Percentiles rank a stretch among this genome's conserved stretches.
phyloP scores from a whole-genome alignment of 2,329 filamentous ascomycete genomes.

The Tolypocladium tundrense region DNA sequence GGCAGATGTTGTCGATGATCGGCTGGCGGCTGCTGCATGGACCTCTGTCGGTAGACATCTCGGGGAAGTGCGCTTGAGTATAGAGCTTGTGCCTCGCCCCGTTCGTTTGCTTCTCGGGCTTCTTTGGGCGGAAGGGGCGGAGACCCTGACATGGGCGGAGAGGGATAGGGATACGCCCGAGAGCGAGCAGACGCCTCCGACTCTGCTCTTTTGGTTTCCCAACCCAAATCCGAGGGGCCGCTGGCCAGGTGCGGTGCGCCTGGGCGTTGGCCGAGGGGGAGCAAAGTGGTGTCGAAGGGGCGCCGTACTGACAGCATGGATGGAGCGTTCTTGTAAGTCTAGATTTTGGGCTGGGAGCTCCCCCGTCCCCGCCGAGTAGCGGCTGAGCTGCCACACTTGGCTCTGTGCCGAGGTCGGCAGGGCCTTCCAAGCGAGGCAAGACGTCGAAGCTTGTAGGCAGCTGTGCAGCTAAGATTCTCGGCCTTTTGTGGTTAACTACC shows the following conservation, averaged over 20 bases:
- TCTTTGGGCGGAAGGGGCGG: conserved; percentile 49
- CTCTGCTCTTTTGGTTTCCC: conserved; percentile 39
- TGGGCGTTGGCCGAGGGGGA: conserved; percentile 48
- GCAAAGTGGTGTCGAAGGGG: conserved; percentile 29
- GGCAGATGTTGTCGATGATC: conserved; percentile 13
- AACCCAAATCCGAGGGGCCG: conserved; percentile 35
- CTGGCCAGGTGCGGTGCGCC: conserved; percentile 43
- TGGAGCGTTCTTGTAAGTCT: conserved; percentile 18
- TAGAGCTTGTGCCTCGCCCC: conserved; percentile 33
- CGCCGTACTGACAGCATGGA: conserved; percentile 46
- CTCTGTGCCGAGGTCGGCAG: background rate
- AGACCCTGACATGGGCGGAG: conserved; percentile 66
- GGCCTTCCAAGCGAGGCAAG: background rate
- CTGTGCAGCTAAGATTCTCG: background rate
- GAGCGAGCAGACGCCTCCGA: conserved; percentile 43
- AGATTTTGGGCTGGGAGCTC: conserved; percentile 26
- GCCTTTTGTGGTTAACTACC: background rate
- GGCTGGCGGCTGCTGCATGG: conserved; percentile 14
- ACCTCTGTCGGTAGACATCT: conserved; percentile 38
- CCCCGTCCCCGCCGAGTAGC: background rate
- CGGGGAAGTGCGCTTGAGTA: conserved; percentile 32
- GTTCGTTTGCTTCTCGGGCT: conserved; percentile 46
- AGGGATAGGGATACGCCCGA: conserved; percentile 60
- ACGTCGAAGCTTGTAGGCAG: background rate
- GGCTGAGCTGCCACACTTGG: background rate